These are phyloP conservation scores for Paratinospora sagittata DNA, from an alignment of 164 flowering plant species.

Conservation along the genomic window DNA sequence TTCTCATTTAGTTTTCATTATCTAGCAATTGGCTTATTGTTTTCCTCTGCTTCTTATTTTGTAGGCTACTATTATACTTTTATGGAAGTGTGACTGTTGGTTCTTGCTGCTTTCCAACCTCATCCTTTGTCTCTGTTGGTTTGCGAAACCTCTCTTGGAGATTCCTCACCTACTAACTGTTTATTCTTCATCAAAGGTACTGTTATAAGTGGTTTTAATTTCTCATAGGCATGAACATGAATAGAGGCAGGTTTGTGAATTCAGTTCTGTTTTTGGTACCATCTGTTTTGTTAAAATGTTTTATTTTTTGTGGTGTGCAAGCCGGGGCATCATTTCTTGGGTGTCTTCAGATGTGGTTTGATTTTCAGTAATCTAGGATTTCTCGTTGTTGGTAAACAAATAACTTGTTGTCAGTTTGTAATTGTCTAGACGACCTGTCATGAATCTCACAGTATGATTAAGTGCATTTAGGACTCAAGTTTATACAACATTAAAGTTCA, in stretches of 20 bases:
- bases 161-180: conserved; percentile 37
- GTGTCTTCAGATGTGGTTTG: not conserved
- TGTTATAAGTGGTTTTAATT: not conserved
- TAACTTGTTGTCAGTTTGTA: too few species aligned
- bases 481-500: not conserved
- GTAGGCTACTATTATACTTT: conserved; percentile 41
- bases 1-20: not conserved
- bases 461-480: too few species aligned
- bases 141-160: conserved; percentile 37
- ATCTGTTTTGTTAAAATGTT: not conserved
- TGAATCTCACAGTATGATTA: too few species aligned
- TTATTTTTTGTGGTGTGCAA: not conserved
- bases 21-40: not conserved
- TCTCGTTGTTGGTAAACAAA: too few species aligned
- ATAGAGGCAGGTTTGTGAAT: not conserved
- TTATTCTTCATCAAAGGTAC: conserved; percentile 52
- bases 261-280: not conserved
- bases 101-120: conserved; percentile 33
- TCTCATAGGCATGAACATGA: not conserved
- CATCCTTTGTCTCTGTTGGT: conserved; percentile 71
- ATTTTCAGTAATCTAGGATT: too few species aligned
- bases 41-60: conserved; percentile 9
- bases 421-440: too few species aligned
- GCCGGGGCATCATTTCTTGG: not conserved
- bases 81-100: conserved; percentile 31